A percentile compares a stretch with the other conserved stretches of the same genome.
phyloP scores from a whole-genome alignment of 345 rosid species.

The Lenwebbia sp. region DNA sequence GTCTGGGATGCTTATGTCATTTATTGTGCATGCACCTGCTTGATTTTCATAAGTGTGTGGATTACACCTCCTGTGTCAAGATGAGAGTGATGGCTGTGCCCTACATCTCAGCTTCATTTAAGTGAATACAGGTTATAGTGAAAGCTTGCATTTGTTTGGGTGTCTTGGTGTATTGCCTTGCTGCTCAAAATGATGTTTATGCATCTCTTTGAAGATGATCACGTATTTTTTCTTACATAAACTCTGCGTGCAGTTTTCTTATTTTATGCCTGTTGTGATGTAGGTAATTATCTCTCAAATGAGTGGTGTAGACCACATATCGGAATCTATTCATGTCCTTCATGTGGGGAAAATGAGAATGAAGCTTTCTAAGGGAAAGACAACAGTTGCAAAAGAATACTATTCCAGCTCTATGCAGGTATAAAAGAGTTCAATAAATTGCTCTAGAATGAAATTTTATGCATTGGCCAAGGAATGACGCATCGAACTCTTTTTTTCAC shows the following conservation, averaged over 20 bases:
- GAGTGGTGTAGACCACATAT: constrained; percentile 53
- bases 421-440: neutral
- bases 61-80: neutral
- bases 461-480: neutral
- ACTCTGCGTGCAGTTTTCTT: neutral
- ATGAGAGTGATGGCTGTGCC: neutral
- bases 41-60: neutral
- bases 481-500: neutral
- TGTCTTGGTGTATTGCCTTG: neutral
- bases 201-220: neutral
- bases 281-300: constrained; percentile 81
- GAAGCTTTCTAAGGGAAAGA: constrained; percentile 75
- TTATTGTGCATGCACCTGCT: neutral
- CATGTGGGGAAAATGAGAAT: constrained; percentile 98
- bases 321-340: constrained; percentile 77
- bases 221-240: neutral
- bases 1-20: neutral
- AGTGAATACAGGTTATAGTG: neutral
- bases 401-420: constrained; percentile 89
- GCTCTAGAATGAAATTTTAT: neutral
- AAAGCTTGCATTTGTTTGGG: neutral
- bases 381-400: constrained; percentile 68
- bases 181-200: neutral
- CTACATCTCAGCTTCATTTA: neutral
- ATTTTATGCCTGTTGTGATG: neutral